A percentile compares a stretch with the other conserved stretches of the same genome.
Conservation (phyloP, 2,329 filamentous ascomycete genomes). For the Xylariaceae sp. region DNA sequence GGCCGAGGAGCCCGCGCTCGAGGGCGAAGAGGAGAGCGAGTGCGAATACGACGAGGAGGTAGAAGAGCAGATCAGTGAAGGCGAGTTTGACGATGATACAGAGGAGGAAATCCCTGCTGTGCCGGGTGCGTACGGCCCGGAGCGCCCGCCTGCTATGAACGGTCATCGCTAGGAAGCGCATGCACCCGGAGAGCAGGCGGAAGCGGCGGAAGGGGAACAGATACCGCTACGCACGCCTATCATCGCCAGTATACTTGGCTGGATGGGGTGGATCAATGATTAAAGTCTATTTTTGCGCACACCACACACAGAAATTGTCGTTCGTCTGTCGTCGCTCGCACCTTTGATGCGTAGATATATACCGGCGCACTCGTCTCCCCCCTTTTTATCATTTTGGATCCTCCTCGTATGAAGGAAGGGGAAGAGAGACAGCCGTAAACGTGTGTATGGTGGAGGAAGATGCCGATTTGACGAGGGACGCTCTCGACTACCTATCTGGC, state of each 20-base stretch:
- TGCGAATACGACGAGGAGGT: conserved; percentile 60
- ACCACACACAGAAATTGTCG: background rate
- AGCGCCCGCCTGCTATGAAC: conserved; percentile 30
- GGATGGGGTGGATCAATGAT: conserved; percentile 7
- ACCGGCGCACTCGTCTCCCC: too few species aligned
- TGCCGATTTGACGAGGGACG: too few species aligned
- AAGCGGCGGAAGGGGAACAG: background rate
- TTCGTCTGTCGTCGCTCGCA: too few species aligned
- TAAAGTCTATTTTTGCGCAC: conserved; percentile 3
- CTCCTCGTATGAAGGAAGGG: too few species aligned
- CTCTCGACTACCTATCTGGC: too few species aligned
- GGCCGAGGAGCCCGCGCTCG: conserved; percentile 60
- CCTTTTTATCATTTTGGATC: too few species aligned
- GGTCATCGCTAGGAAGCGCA: conserved; percentile 30
- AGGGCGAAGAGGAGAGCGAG: conserved; percentile 56
- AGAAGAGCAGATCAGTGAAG: conserved; percentile 38
- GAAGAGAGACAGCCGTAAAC: background rate
- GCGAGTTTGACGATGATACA: conserved; percentile 45
- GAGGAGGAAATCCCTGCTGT: conserved; percentile 43
- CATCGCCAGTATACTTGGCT: conserved; percentile 6
- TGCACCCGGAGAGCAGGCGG: conserved; percentile 17
- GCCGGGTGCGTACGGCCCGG: conserved; percentile 28
- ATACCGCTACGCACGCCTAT: conserved; percentile 5
- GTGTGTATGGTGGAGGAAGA: background rate
- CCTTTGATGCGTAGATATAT: conserved; percentile 6